Percentiles rank a stretch among this genome's conserved stretches.
Conservation (phyloP, 805 yeast species). For the Candida arabinofermentans region DNA sequence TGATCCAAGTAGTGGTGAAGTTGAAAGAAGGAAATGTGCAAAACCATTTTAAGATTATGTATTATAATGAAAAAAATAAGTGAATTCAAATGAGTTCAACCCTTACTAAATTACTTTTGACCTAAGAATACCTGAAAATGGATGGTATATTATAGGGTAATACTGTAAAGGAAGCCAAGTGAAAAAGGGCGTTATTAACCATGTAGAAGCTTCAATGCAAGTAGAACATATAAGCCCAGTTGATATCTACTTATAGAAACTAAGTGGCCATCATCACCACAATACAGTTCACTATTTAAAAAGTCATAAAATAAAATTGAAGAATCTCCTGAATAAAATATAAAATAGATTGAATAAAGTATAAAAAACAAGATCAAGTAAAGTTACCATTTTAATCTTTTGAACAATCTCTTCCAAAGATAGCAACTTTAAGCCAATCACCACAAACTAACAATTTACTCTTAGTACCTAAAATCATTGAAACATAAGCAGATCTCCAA, state of each 20-base stretch:
- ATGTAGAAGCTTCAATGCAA: too few relatives aligned
- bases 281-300: too few relatives aligned
- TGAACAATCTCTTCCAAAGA: conserved; percentile 91
- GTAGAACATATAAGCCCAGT: too few relatives aligned
- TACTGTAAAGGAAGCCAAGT: too few relatives aligned
- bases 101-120: too few relatives aligned
- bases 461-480: conserved; percentile 86
- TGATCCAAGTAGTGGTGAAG: conserved; percentile 65
- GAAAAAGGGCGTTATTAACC: too few relatives aligned
- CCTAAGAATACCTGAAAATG: too few relatives aligned
- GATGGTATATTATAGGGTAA: too few relatives aligned
- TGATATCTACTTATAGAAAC: too few relatives aligned
- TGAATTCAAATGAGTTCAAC: neutral
- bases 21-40: conserved; percentile 86
- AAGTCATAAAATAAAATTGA: too few relatives aligned
- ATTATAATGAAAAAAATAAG: neutral
- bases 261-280: too few relatives aligned
- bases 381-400: conserved; percentile 54
- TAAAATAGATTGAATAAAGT: neutral
- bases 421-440: conserved; percentile 83
- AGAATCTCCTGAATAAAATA: too few relatives aligned
- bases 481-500: conserved; percentile 92
- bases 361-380: neutral
- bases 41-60: conserved; percentile 63
- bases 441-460: conserved; percentile 78